phyloP scores from a whole-genome alignment of 129 eudicot species.

The Flaveria linearis region DNA sequence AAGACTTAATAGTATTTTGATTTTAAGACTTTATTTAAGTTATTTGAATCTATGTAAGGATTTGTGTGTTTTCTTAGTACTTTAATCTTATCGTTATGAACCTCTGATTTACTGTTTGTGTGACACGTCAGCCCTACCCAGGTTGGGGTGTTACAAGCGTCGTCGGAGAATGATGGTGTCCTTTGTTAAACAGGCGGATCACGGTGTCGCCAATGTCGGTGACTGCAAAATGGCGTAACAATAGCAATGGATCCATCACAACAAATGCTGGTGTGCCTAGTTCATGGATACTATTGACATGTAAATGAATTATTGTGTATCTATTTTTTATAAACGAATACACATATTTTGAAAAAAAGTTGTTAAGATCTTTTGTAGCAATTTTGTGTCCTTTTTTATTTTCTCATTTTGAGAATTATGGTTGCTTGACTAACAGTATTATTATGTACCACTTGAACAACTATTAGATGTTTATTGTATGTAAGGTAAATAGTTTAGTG shows the following conservation, averaged over 20 bases:
- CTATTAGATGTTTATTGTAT: too few species aligned
- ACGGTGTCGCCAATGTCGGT: constrained; percentile 56
- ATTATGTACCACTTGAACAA: too few species aligned
- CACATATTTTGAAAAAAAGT: not conserved
- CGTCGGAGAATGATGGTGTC: constrained; percentile 58
- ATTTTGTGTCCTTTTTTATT: not conserved
- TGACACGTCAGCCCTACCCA: too few species aligned
- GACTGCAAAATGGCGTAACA: constrained; percentile 55
- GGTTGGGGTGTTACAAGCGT: too few species aligned
- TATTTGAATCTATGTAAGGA: too few species aligned
- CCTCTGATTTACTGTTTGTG: too few species aligned
- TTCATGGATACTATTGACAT: not conserved
- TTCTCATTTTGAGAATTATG: not conserved
- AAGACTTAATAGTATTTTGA: too few species aligned
- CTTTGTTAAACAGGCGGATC: constrained; percentile 41
- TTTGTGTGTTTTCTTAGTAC: too few species aligned
- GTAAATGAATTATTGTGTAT: constrained; percentile 14
- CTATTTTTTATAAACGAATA: constrained; percentile 5
- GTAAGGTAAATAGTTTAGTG: too few species aligned
- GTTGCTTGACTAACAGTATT: not conserved
- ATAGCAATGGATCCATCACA: constrained; percentile 43
- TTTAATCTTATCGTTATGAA: too few species aligned
- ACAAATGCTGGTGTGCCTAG: constrained; percentile 34
- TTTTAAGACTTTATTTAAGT: too few species aligned
- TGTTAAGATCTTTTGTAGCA: not conserved